phyloP scores from a whole-genome alignment of 305 asterid genomes.

The Caryopteris hybrid region DNA sequence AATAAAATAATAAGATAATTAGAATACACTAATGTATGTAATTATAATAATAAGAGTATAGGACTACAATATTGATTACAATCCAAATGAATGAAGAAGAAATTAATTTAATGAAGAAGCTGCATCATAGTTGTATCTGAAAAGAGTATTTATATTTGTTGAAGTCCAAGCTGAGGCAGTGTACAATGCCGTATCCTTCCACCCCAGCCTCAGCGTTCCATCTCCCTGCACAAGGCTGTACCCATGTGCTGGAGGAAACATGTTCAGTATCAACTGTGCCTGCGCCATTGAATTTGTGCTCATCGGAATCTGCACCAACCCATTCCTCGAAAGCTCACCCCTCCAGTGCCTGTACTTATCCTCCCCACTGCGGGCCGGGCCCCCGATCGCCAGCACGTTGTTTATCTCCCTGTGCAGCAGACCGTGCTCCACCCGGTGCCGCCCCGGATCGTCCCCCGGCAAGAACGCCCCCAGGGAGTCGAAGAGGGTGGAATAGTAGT shows the following conservation, averaged over 20 bases:
- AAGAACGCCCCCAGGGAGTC: slow-evolving; percentile 62
- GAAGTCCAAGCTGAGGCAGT: slow-evolving; percentile 86
- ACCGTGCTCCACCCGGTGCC: slow-evolving; percentile 55
- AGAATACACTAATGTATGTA: no score
- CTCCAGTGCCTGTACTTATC: slow-evolving; percentile 73
- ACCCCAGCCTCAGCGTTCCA: slow-evolving; percentile 73
- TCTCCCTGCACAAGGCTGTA: slow-evolving; percentile 71
- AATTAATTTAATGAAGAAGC: no score
- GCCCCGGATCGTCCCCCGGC: slow-evolving; percentile 35
- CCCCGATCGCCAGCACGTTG: slow-evolving; percentile 76
- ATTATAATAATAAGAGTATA: no score
- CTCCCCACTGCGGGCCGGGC: slow-evolving; percentile 76
- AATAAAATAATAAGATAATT: no score
- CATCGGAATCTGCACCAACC: slow-evolving; percentile 59
- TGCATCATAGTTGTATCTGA: no score
- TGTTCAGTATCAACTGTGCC: slow-evolving; percentile 66
- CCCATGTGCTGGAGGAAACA: slow-evolving; percentile 56
- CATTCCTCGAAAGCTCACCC: slow-evolving; percentile 46
- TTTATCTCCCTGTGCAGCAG: slow-evolving; percentile 58
- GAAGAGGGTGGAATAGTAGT: slow-evolving; percentile 69
- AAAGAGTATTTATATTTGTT: not conserved
- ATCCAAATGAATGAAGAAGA: no score
- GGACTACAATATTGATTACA: no score
- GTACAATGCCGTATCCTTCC: slow-evolving; percentile 75
- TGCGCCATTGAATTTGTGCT: slow-evolving; percentile 72